Conservation (phyloP, 2,329 filamentous ascomycete species). For the Fusarium camptoceras region DNA sequence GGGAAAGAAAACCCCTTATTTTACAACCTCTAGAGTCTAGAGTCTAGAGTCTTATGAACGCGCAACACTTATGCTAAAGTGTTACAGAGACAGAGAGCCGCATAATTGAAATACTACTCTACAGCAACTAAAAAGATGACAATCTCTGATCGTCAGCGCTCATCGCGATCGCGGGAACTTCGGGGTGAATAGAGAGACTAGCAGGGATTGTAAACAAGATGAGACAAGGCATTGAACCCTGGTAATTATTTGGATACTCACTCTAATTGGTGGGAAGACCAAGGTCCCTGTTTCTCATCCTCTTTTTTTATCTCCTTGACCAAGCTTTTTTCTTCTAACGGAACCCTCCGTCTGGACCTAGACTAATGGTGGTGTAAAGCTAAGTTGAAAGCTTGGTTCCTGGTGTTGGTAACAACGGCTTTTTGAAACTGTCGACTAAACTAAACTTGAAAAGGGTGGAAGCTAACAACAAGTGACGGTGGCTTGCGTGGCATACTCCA, state of each 20-base stretch:
- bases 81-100: constrained; percentile 13
- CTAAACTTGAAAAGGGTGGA: constrained; percentile 24
- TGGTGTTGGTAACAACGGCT: constrained; percentile 10
- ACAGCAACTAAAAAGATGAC: not conserved
- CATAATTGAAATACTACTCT: constrained; percentile 5
- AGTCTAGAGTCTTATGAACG: too few relatives aligned
- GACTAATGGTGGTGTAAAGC: not conserved
- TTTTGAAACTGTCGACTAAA: constrained; percentile 4
- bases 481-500: constrained; percentile 29
- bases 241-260: rapidly evolving
- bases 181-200: constrained; percentile 18
- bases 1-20: not conserved
- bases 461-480: constrained; percentile 6
- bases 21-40: not conserved
- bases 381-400: constrained; percentile 16
- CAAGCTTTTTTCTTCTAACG: constrained; percentile 19
- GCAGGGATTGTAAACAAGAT: constrained; percentile 32
- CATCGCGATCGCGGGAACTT: constrained; percentile 35
- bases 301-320: not conserved
- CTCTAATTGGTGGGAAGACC: constrained; percentile 29
- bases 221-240: constrained; percentile 34
- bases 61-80: not conserved
- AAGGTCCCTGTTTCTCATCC: constrained; percentile 12
- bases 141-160: constrained; percentile 30
- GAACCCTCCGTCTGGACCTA: not conserved